These are phyloP conservation scores for Furculomyces boomerangus DNA, from an alignment of 371 early-diverging fungal species.

Conservation along the genomic window DNA sequence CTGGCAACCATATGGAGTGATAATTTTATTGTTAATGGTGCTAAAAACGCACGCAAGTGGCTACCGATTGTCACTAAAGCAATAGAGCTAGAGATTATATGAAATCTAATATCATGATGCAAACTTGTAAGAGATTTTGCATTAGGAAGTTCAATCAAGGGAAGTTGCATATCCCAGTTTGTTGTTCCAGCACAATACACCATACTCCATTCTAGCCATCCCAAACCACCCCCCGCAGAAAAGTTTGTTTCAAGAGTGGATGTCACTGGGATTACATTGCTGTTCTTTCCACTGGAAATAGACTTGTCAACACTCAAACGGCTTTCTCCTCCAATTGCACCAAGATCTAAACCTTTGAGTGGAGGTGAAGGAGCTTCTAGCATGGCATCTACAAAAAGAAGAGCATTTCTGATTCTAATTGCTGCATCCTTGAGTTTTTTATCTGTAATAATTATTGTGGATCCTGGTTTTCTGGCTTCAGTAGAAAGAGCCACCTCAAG, in stretches of 20 bases:
- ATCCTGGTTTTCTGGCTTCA: neutral
- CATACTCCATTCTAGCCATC: conserved; percentile 1
- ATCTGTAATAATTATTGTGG: neutral
- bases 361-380: conserved; percentile 18
- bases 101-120: neutral
- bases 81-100: neutral
- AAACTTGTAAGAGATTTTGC: neutral
- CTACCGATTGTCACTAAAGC: neutral
- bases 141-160: neutral
- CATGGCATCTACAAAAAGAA: conserved; percentile 18
- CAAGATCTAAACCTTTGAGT: neutral
- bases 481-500: conserved; percentile 1
- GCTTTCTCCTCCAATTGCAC: neutral
- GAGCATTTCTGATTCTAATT: conserved; percentile 4
- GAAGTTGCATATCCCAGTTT: neutral
- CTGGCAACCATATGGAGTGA: conserved; percentile 10
- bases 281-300: neutral
- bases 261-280: neutral
- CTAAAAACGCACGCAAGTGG: neutral
- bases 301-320: neutral
- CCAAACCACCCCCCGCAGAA: neutral
- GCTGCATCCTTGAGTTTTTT: conserved; percentile 7
- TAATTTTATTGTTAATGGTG: conserved; percentile 8
- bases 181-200: neutral
- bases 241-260: neutral